A percentile compares a stretch with the other conserved stretches of the same genome.
These are phyloP conservation scores for Mycena maculata DNA, from an alignment of 768 basidiomycete genomes.

Conservation along the genomic window DNA sequence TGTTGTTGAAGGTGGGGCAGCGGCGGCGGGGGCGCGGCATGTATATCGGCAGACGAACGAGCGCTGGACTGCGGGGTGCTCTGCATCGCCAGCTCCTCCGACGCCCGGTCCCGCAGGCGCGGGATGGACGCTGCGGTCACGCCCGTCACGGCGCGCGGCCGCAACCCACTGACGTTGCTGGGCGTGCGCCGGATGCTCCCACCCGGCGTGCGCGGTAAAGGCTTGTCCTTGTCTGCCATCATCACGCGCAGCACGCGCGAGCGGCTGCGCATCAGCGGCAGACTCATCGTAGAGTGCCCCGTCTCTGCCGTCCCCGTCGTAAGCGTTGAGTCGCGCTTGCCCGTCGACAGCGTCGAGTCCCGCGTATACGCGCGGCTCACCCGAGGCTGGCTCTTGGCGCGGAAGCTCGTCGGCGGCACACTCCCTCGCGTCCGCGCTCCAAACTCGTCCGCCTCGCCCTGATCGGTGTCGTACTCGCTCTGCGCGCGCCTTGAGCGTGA, in stretches of 20 bases:
- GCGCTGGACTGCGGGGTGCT: slow-evolving; percentile 29
- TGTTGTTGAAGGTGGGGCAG: neutral
- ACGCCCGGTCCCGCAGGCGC: neutral
- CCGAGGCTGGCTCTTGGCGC: slow-evolving; percentile 21
- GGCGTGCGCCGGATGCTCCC: slow-evolving; percentile 11
- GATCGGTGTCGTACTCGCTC: slow-evolving; percentile 24
- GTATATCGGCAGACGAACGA: neutral
- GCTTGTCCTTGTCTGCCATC: slow-evolving; percentile 32
- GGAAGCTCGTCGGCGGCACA: slow-evolving; percentile 29
- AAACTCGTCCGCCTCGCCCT: slow-evolving; percentile 32
- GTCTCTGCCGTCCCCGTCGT: too few relatives aligned
- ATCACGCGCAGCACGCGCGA: slow-evolving; percentile 31
- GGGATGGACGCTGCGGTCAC: slow-evolving; percentile 7
- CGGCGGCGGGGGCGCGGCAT: neutral
- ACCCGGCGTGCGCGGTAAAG: slow-evolving; percentile 27
- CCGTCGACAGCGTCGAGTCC: slow-evolving; percentile 10
- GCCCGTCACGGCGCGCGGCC: slow-evolving; percentile 26
- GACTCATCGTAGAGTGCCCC: slow-evolving; percentile 10
- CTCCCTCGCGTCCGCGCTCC: slow-evolving; percentile 12
- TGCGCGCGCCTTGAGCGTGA: slow-evolving; percentile 24
- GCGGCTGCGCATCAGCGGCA: slow-evolving; percentile 29
- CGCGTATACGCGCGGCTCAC: too few relatives aligned
- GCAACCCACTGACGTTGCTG: slow-evolving; percentile 5
- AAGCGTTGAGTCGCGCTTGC: neutral
- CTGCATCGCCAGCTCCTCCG: slow-evolving; percentile 23